phyloP scores from a whole-genome alignment of 164 flowering plant species.

The Aristolochia californica region DNA sequence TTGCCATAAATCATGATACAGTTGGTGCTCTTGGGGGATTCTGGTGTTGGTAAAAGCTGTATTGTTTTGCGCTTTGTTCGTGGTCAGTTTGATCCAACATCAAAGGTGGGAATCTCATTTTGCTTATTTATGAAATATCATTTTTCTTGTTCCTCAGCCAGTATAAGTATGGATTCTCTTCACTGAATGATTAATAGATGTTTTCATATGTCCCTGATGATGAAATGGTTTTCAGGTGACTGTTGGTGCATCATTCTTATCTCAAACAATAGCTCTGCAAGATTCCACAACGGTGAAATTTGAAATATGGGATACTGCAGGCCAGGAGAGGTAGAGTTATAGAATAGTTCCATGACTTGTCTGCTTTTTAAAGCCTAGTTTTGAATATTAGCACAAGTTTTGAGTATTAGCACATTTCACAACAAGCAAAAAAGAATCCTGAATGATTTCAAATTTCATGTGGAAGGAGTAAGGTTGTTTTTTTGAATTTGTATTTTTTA shows the following conservation, averaged over 20 bases:
- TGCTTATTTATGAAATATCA: not conserved
- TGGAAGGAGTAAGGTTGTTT: no score
- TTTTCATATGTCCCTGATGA: no score
- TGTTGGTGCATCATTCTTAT: conserved; percentile 96
- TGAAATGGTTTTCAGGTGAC: conserved; percentile 59
- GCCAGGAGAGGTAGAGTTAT: conserved; percentile 94
- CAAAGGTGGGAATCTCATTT: conserved; percentile 49
- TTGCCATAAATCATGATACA: conserved; percentile 17
- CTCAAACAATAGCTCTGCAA: conserved; percentile 94
- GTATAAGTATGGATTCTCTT: not conserved
- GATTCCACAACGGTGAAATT: conserved; percentile 97
- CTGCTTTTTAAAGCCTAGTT: no score
- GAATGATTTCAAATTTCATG: no score
- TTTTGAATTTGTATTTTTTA: no score
- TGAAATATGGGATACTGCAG: conserved; percentile 99
- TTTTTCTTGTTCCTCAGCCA: not conserved
- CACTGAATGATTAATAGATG: not conserved
- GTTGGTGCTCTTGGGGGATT: conserved; percentile 94
- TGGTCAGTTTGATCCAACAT: conserved; percentile 98
- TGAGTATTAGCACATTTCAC: no score
- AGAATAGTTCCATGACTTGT: not conserved
- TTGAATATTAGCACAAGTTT: no score
- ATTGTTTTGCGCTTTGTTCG: conserved; percentile 99
- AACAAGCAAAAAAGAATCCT: no score
- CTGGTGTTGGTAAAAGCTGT: conserved; percentile 99